Evolutionary conservation across 1,284 basidiomycete genomes (phyloP), one percentile per base, ranked within the genome.

Genomic region (Microbotryum violaceum): DNA sequence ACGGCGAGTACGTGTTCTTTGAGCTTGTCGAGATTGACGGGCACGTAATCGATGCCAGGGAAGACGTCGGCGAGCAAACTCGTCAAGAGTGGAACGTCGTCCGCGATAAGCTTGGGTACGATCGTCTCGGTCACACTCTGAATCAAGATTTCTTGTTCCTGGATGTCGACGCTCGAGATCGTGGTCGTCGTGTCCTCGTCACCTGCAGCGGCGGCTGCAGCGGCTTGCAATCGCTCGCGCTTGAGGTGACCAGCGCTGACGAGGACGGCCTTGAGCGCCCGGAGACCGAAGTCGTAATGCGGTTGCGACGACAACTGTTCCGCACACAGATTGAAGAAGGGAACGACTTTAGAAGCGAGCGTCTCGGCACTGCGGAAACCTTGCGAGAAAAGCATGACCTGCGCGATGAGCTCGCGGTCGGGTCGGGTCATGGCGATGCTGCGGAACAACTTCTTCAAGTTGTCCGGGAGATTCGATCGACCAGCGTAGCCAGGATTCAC

Each of bases 121-220:
- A 99, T 97, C 0, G 96, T 97, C 77, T 98, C 96, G 4, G 89
- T 92, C n/a, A 99, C 91, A 78, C 92, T 97, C 77, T 98, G 96
- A 61, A 99, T 97, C 71, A 98, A 80, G 65, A 98, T 94, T 70
- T 97, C 90, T 74, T 97, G 92, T 74, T 99, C 96, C 6, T 86
- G 86, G 18, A 86, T 78, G 52, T 79, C 78, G 71, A 89, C 85
- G 0, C 86, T 87, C 18, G 31, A 37, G 57, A 63, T 47, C 27
- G 49, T 46, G 12, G 46, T 53, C 16, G 56, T 52, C 23, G 80
- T 80, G 7, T 56, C 58, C 20, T 79, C 80, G 37, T 76, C 77
- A 1, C 74, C 73, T 4, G 70, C 69, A 2, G 72, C 70, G 49
- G 77, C 77, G 0, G 75, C 73, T 2, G 68, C 68, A 3, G 73